Percentiles rank a stretch among this genome's conserved stretches.
Evolutionary conservation across 148 eudicot genomes (phyloP).

Genomic region (Persicaria tinctoria): DNA sequence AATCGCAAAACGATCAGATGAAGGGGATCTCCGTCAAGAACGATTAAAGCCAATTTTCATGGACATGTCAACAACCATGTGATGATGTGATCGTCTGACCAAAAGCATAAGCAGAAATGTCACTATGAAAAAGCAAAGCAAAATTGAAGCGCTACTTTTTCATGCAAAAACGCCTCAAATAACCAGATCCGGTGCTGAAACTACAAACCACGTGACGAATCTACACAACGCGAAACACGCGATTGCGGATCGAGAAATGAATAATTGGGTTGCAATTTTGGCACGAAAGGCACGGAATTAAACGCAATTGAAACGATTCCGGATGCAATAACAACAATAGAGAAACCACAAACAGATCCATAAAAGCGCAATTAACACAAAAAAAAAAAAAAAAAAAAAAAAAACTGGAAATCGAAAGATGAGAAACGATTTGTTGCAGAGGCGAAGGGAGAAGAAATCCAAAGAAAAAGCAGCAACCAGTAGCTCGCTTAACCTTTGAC

Average conservation of each 20-base stretch:
- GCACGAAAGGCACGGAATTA: neutral
- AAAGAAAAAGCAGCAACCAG: neutral
- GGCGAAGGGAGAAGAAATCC: neutral
- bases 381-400: too few relatives aligned
- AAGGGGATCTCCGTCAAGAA: neutral
- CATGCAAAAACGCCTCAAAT: neutral
- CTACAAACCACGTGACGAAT: neutral
- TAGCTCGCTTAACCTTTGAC: neutral
- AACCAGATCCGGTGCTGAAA: neutral
- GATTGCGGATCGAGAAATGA: neutral
- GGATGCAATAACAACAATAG: neutral
- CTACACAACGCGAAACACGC: neutral
- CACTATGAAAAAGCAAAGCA: neutral
- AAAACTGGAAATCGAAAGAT: neutral
- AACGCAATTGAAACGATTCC: neutral
- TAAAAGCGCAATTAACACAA: neutral
- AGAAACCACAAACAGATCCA: neutral
- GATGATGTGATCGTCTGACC: too few relatives aligned
- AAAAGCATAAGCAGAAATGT: neutral
- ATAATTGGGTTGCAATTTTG: neutral
- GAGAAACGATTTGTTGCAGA: neutral
- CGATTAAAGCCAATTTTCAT: neutral
- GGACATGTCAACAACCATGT: neutral
- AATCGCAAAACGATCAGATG: neutral
- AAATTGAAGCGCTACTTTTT: neutral